Percentiles rank a stretch among this genome's conserved stretches.
These are phyloP conservation scores for Blastocladiella britannica DNA, from an alignment of 192 early-diverging fungal species.

Conservation along the genomic window DNA sequence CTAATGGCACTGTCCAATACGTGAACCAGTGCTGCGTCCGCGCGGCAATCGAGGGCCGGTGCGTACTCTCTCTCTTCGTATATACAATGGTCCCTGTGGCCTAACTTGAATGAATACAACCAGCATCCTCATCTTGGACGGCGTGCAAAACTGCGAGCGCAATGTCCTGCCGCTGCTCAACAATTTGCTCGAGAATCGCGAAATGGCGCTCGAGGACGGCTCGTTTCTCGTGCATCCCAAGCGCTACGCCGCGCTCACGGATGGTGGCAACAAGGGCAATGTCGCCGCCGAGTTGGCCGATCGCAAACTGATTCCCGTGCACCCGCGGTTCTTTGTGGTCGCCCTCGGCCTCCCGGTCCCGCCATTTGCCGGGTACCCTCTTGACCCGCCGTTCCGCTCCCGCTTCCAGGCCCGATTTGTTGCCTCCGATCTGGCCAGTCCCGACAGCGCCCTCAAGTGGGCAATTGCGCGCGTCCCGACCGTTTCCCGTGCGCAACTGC, in stretches of 20 bases:
- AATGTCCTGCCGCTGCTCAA: conserved; percentile 70
- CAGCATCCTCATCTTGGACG: conserved; percentile 33
- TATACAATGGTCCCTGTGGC: no score
- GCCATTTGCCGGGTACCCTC: conserved; percentile 39
- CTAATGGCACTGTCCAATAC: conserved; percentile 33
- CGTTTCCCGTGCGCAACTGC: conserved; percentile 13
- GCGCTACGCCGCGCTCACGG: conserved; percentile 37
- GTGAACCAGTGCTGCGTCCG: conserved; percentile 37
- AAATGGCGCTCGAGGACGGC: conserved; percentile 67
- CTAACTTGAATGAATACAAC: no score
- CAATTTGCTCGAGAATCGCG: conserved; percentile 66
- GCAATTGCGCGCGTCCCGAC: conserved; percentile 40
- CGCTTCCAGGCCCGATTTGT: conserved; percentile 55
- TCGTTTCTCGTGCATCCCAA: conserved; percentile 48
- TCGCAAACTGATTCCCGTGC: conserved; percentile 43
- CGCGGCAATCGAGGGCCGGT: conserved; percentile 38
- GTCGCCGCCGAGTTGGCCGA: conserved; percentile 20
- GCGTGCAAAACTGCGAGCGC: conserved; percentile 60
- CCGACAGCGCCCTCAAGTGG: conserved; percentile 50
- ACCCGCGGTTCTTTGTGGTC: conserved; percentile 46
- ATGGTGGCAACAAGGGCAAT: conserved; percentile 18
- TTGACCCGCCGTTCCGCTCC: conserved; percentile 61
- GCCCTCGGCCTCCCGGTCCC: conserved; percentile 54
- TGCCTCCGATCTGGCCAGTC: conserved; percentile 29
- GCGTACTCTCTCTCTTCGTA: no score